Evolutionary conservation across 1,284 basidiomycete species (phyloP), one percentile per base, ranked within the genome.

Genomic region (Microbotryomycetes sp.): DNA sequence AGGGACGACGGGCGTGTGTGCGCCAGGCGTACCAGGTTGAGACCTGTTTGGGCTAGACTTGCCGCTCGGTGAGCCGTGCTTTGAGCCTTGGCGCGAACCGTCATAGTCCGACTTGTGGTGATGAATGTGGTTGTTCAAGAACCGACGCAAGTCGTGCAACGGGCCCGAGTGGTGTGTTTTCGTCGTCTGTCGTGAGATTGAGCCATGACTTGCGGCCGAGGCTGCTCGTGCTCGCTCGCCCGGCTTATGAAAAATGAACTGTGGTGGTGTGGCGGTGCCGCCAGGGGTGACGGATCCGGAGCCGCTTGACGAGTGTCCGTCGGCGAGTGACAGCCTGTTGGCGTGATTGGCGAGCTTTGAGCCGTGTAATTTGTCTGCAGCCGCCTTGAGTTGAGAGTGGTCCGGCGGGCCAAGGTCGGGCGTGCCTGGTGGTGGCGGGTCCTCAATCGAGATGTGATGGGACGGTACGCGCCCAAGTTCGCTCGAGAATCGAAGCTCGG

Each of bases 61-160:
- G 54, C 68, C 62, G 57, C 62, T 64, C 24, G 59, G 47, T 30
- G 52, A 51, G 30, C 47, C 61, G 31, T 46, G 49, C 29, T 57
- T 45, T 5, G 51, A 52, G 15, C 61, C 62, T 24, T 51, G 59
- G 41, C 57, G 71, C 54, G 69, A 70, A 45, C 73, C 71, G 49
- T 58, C 62, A 55, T 71, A 68, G 52, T 72, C 71, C 31, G 72
- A 64, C 48, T 73, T 66, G 59, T 76, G 73, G 64, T 87, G 84
- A 62, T 84, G 84, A 56, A 91, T 86, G 76, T 91, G 89, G 76
- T 89, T 84, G 76, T 92, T 89, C 64, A 94, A 81, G 79, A 94
- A 93, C 30, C 91, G 87, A 73, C 90, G 90, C 70, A 96, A 83
- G 75, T 94, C 91, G 76, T 89, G 85, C 54, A 96, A 81, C 3